These are phyloP conservation scores for Volvariella volvacea DNA, from an alignment of 1,284 basidiomycete genomes.

Conservation along the genomic window DNA sequence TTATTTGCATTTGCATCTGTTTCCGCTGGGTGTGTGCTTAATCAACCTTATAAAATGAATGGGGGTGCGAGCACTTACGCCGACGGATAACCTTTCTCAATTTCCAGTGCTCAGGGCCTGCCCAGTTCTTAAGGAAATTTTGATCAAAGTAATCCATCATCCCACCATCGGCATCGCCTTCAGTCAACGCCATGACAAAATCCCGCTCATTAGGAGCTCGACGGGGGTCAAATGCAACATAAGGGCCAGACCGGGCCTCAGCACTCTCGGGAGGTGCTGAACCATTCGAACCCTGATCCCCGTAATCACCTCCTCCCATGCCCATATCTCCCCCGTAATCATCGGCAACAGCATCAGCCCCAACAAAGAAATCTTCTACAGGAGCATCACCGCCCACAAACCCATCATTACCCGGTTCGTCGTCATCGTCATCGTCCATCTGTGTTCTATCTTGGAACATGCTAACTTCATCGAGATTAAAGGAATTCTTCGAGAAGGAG, in stretches of 20 bases:
- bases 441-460: slow-evolving; percentile 46
- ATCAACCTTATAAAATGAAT: slow-evolving; percentile 1
- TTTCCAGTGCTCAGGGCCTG: slow-evolving; percentile 99
- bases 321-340: slow-evolving; percentile 43
- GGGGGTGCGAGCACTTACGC: slow-evolving; percentile 41
- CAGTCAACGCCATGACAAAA: slow-evolving; percentile 80
- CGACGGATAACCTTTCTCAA: slow-evolving; percentile 69
- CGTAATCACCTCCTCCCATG: slow-evolving; percentile 41
- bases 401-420: slow-evolving; percentile 38
- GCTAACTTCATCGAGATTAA: slow-evolving; percentile 55
- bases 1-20: slow-evolving; percentile 33
- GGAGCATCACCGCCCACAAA: slow-evolving; percentile 28
- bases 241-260: slow-evolving; percentile 32
- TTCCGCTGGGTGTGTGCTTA: slow-evolving; percentile 33
- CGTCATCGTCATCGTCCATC: slow-evolving; percentile 34
- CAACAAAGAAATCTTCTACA: slow-evolving; percentile 48
- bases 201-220: slow-evolving; percentile 66
- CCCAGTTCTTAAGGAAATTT: slow-evolving; percentile 91
- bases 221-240: slow-evolving; percentile 77
- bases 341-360: slow-evolving; percentile 41
- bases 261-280: slow-evolving; percentile 35
- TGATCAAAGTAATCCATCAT: slow-evolving; percentile 96
- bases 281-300: slow-evolving; percentile 33
- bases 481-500: slow-evolving; percentile 63
- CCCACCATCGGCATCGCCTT: slow-evolving; percentile 52